Conservation (phyloP, 2,329 filamentous ascomycete species). For the Reticulascus tulasneorum region DNA sequence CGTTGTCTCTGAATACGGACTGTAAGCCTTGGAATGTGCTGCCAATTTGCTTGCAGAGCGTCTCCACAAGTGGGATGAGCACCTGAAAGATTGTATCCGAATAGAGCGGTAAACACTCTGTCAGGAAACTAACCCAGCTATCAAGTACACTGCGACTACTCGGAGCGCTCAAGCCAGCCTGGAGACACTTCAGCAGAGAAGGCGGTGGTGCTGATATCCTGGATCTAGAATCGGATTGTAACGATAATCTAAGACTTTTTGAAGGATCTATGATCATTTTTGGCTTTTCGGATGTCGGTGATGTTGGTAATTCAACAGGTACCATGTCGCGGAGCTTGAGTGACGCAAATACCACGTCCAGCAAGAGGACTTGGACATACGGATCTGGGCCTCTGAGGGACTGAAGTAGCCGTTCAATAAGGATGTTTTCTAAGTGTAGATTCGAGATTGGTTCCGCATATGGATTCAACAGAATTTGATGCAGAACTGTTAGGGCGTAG, state of each 20-base stretch:
- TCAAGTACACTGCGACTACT: slow-evolving; percentile 76
- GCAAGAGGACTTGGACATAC: slow-evolving; percentile 70
- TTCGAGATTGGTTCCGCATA: slow-evolving; percentile 55
- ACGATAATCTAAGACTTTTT: slow-evolving; percentile 34
- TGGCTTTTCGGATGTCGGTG: slow-evolving; percentile 45
- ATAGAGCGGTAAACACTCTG: slow-evolving; percentile 80
- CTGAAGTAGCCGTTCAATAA: slow-evolving; percentile 65
- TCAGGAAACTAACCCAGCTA: slow-evolving; percentile 85
- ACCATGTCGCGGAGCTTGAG: slow-evolving; percentile 59
- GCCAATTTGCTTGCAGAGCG: slow-evolving; percentile 75
- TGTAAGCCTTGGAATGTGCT: slow-evolving; percentile 69
- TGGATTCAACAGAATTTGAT: slow-evolving; percentile 64
- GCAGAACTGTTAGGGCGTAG: slow-evolving; percentile 64
- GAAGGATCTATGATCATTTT: slow-evolving; percentile 36
- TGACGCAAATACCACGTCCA: slow-evolving; percentile 73
- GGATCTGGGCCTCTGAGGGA: slow-evolving; percentile 60
- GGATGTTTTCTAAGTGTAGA: slow-evolving; percentile 64
- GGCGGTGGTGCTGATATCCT: slow-evolving; percentile 54
- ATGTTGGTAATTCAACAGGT: slow-evolving; percentile 34
- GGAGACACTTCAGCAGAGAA: slow-evolving; percentile 77
- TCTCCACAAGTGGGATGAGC: slow-evolving; percentile 85
- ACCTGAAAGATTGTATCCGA: slow-evolving; percentile 83
- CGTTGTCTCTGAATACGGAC: slow-evolving; percentile 48
- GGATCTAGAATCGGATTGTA: slow-evolving; percentile 24
- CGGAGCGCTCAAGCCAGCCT: slow-evolving; percentile 72